Base-by-base conservation (phyloP, 1,139 yeast genomes). In the Wickerhamomyces sp. region DNA sequence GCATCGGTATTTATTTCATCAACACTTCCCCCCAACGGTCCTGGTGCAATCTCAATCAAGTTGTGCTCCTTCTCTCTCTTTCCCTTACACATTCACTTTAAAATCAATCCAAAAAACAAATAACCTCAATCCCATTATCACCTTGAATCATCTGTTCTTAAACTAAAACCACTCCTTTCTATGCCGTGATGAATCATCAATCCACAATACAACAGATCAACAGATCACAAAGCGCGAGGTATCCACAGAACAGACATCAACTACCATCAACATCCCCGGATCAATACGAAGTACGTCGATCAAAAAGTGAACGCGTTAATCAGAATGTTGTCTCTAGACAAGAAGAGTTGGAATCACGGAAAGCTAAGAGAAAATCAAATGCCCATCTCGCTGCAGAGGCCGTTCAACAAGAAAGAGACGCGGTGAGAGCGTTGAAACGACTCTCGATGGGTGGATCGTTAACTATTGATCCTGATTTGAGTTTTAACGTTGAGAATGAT, bases 331-430 rank as follows among this genome's bases (percentile, higher is more conserved):
- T 11, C n/a, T 12, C 11, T 5, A 21, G 25, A 16, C 16, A 12
- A 16, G 16, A 22, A 11, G 26, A 28, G 15, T 5, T 16, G 10
- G 32, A 35, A 16, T 11, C 16, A 10, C 28, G 27, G 16, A 27
- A 30, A 23, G 32, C 41, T 5, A 44, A 49, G 35, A 39, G 55
- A 17, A 54, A 54, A 33, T 51, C 57, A 6, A 49, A 51, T 24
- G 58, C 57, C 1, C 52, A 45, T 17, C 39, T 55, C 31, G 59
- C 59, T 3, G 59, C 56, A 4, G 66, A 68, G 28, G 66, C 68
- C 10, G 72, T 70, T 14, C 72, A 70, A 33, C 73, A 69, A 41
- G 76, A 70, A 45, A 57, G 70, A 54, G 62, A 62, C 40, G 66
- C 67, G 19, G 61, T 70, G 31, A 65, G 70, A 40, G 65, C 70